Conservation (phyloP, 2,329 filamentous ascomycete genomes). For the Penicillium sp. region DNA sequence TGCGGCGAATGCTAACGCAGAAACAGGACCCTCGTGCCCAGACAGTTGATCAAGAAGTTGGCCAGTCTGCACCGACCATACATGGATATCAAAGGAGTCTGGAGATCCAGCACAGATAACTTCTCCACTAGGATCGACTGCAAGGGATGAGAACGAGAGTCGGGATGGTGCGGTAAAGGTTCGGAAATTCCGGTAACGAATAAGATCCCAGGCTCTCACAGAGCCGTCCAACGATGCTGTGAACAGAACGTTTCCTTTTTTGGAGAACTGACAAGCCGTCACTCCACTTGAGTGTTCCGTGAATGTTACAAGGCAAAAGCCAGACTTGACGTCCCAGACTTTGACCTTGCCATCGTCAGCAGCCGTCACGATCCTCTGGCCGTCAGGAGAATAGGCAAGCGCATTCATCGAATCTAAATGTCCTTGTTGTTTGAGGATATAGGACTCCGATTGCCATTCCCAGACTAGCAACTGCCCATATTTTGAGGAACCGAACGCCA, state of each 20-base stretch:
- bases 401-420: slow-evolving; percentile 97
- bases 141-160: slow-evolving; percentile 89
- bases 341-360: slow-evolving; percentile 98
- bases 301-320: slow-evolving; percentile 97
- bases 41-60: slow-evolving; percentile 89
- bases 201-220: slow-evolving; percentile 92
- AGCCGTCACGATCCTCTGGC: slow-evolving; percentile 88
- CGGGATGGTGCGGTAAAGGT: slow-evolving; percentile 94
- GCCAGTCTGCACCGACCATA: slow-evolving; percentile 98
- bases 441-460: slow-evolving; percentile 99
- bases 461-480: slow-evolving; percentile 95
- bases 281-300: slow-evolving; percentile 95
- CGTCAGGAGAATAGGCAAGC: slow-evolving; percentile 89
- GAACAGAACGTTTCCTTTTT: slow-evolving; percentile 93
- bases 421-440: slow-evolving; percentile 96
- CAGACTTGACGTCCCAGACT: slow-evolving; percentile 95
- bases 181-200: slow-evolving; percentile 94
- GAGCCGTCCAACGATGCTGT: slow-evolving; percentile 95
- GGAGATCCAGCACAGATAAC: slow-evolving; percentile 93
- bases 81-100: slow-evolving; percentile 95
- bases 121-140: slow-evolving; percentile 96
- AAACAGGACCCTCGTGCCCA: slow-evolving; percentile 93
- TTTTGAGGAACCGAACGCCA: slow-evolving; percentile 95
- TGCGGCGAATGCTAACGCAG: slow-evolving; percentile 83
- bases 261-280: slow-evolving; percentile 90